A percentile compares a stretch with the other conserved stretches of the same genome.
Conservation (phyloP, 129 eudicot species). For the Flaveria trinervia region DNA sequence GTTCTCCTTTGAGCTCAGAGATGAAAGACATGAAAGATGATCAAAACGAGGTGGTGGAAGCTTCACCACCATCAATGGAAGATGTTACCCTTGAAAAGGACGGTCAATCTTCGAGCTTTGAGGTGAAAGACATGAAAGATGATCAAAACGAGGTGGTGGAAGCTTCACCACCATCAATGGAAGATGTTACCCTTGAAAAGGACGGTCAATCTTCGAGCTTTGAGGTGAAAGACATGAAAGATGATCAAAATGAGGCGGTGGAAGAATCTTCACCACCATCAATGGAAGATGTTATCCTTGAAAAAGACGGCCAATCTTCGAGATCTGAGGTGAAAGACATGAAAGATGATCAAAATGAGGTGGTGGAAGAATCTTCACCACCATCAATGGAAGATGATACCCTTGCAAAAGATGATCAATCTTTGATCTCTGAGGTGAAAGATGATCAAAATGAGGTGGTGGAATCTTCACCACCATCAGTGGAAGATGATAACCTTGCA, state of each 20-base stretch:
- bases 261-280: neutral
- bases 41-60: neutral
- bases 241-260: neutral
- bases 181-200: conserved; percentile 12
- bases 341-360: neutral
- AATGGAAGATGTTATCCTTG: neutral
- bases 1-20: conserved; percentile 25
- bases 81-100: conserved; percentile 4
- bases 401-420: conserved; percentile 1
- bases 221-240: neutral
- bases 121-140: neutral
- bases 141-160: neutral
- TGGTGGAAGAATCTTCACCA: neutral
- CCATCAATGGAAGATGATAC: conserved; percentile 8
- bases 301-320: neutral
- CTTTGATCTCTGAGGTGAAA: neutral
- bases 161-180: neutral
- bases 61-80: conserved; percentile 11
- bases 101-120: neutral
- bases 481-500: neutral
- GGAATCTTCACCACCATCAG: neutral
- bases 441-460: conserved; percentile 10
- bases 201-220: neutral
- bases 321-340: neutral
- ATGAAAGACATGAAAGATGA: neutral